Evolutionary conservation across 2,329 filamentous ascomycete species (phyloP).

Genomic region (Gremmenia infestans): DNA sequence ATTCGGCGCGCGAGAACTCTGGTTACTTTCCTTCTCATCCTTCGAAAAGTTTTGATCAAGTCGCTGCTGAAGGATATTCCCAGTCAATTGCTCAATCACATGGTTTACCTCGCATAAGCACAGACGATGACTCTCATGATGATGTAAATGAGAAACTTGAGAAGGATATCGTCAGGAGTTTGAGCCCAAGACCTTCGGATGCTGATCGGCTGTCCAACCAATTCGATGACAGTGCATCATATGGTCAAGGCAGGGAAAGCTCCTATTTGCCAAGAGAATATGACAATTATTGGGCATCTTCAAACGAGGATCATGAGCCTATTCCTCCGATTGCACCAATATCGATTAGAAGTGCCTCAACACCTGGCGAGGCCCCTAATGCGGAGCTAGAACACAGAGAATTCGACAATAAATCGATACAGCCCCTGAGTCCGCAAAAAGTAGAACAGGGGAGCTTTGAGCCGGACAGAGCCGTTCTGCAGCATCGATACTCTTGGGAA

Average conservation of each 20-base stretch:
- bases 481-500: constrained; percentile 29
- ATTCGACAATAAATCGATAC: constrained; percentile 18
- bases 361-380: not conserved
- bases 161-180: constrained; percentile 69
- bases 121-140: constrained; percentile 19
- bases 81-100: constrained; percentile 11
- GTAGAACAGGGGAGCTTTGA: constrained; percentile 7
- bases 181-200: constrained; percentile 46
- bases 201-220: constrained; percentile 8
- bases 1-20: not conserved
- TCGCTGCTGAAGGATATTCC: constrained; percentile 3
- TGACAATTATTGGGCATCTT: constrained; percentile 59
- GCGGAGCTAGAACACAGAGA: constrained; percentile 23
- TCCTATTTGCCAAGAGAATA: constrained; percentile 62
- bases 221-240: constrained; percentile 14
- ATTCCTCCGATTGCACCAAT: constrained; percentile 2
- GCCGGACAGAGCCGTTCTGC: constrained; percentile 12
- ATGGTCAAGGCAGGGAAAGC: constrained; percentile 44
- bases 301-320: constrained; percentile 34
- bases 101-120: constrained; percentile 18
- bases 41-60: constrained; percentile 1
- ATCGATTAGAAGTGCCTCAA: constrained; percentile 1
- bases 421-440: constrained; percentile 23
- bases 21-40: constrained; percentile 15
- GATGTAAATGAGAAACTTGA: constrained; percentile 67